Base-by-base conservation (phyloP, 2,329 filamentous ascomycete genomes). In the Diaporthe batatas region DNA sequence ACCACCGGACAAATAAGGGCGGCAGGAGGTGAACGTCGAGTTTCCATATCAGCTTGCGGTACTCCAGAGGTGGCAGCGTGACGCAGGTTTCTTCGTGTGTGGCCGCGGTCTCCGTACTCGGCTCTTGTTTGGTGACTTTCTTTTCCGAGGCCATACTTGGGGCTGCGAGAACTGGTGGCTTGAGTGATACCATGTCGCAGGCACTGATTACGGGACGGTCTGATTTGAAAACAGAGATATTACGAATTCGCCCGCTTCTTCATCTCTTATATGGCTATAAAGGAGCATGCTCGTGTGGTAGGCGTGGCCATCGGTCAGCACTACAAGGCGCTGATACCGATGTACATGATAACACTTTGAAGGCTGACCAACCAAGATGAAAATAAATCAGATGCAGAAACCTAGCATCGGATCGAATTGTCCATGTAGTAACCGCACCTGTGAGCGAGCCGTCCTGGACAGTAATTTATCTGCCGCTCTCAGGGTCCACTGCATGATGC, bases 41-140 rank as follows among this genome's bases (percentile, higher is more conserved):
- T 59, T 59, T 42, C 55, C 55, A 59, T 12, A 59, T 59, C 34
- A 59, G 25, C n/a, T 59, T 59, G 55, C 55, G 55, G 55, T 59
- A 59, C 34, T 59, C 55, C n/a, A 59, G n/a, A 25, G 34, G 36
- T 42, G 55, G n/a, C 55, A 59, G 34, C 12, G n/a, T 12, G 34
- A 42, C 55, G 25, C 55, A 34, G 25, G 55, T 59, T n/a, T 59
- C 55, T 25, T 42, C n/a, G 21, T 42, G n/a, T 42, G 32, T 59
- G 55, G 55, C 55, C 55, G 25, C 34, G 34, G 10, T 36, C 34
- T 11, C 34, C 11, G 34, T 59, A 25, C 34, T 62, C 44, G 36
- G 36, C 39, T 64, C 39, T 25, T 64, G 23, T 32, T 18, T 39
- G 23, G 39, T n/a, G 39, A 64, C 39, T 64, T 32, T 5, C 14